Evolutionary conservation across 1,284 basidiomycete genomes (phyloP).

Genomic region (Sporisorium scitamineum): DNA sequence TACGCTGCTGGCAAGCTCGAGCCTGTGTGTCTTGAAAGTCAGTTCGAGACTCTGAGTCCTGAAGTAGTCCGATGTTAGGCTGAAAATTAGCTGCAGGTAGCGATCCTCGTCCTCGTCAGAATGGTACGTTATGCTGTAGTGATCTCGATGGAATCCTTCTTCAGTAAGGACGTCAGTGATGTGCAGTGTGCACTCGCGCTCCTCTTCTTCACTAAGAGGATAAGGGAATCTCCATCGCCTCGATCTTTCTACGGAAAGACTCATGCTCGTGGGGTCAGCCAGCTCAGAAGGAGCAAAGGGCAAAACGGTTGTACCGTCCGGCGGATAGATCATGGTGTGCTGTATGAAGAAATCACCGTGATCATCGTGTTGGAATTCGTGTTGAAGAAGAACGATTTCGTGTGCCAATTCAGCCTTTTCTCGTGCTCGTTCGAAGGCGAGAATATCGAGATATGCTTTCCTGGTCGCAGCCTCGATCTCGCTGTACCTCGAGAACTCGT

Average conservation of each 20-base stretch:
- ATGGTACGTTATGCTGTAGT: neutral
- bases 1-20: neutral
- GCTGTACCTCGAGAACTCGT: neutral
- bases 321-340: neutral
- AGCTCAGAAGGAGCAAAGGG: neutral
- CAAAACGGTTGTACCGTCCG: neutral
- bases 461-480: neutral
- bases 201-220: no score
- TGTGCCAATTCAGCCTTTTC: neutral
- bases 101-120: neutral
- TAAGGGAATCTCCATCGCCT: neutral
- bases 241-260: neutral
- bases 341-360: neutral
- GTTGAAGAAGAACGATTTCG: neutral
- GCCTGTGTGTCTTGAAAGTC: neutral
- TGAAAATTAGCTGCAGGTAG: neutral
- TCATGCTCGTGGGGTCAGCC: neutral
- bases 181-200: neutral
- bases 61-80: neutral
- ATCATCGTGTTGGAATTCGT: neutral
- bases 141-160: neutral
- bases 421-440: neutral
- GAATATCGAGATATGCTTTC: neutral
- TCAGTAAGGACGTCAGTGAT: neutral
- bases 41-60: neutral